phyloP scores from a whole-genome alignment of 495 filamentous ascomycete genomes.

The Aspergillus leporis region DNA sequence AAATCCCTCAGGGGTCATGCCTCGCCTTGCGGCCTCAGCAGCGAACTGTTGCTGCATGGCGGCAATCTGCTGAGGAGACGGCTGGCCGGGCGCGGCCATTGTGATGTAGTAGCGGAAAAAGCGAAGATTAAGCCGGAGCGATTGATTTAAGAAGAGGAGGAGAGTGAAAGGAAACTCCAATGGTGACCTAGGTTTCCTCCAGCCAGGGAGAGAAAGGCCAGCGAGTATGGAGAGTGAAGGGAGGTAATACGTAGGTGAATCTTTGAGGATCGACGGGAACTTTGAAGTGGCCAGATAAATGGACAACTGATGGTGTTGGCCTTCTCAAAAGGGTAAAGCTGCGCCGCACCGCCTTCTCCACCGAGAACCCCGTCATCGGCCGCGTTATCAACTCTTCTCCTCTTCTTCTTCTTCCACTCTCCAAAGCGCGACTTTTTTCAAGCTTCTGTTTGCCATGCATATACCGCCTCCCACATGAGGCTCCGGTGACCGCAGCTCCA shows the following conservation, averaged over 20 bases:
- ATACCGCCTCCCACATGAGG: not conserved
- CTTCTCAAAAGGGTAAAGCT: slow-evolving; percentile 1
- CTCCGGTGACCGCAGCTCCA: slow-evolving; percentile 8
- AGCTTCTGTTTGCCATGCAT: not conserved
- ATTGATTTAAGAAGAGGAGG: not conserved
- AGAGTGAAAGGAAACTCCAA: not conserved
- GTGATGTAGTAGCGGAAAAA: slow-evolving; percentile 16
- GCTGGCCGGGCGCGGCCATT: slow-evolving; percentile 61
- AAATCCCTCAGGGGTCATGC: slow-evolving; percentile 75
- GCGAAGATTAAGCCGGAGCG: not conserved
- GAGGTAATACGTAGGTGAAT: not conserved
- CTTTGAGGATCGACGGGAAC: not conserved
- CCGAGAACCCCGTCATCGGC: not conserved
- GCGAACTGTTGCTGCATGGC: slow-evolving; percentile 83
- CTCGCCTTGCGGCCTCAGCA: slow-evolving; percentile 69
- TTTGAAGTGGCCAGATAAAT: slow-evolving; percentile 13
- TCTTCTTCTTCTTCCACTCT: slow-evolving; percentile 1
- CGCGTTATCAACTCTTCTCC: slow-evolving; percentile 21
- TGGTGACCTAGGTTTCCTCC: not conserved
- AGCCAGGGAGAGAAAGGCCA: not conserved
- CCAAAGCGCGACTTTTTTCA: not conserved
- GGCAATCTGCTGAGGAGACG: slow-evolving; percentile 81
- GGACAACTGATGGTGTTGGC: not conserved
- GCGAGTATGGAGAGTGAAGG: not conserved
- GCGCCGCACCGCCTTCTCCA: slow-evolving; percentile 3